Evolutionary conservation across 2,329 filamentous ascomycete species (phyloP).

Genomic region (Diatrype stigma): DNA sequence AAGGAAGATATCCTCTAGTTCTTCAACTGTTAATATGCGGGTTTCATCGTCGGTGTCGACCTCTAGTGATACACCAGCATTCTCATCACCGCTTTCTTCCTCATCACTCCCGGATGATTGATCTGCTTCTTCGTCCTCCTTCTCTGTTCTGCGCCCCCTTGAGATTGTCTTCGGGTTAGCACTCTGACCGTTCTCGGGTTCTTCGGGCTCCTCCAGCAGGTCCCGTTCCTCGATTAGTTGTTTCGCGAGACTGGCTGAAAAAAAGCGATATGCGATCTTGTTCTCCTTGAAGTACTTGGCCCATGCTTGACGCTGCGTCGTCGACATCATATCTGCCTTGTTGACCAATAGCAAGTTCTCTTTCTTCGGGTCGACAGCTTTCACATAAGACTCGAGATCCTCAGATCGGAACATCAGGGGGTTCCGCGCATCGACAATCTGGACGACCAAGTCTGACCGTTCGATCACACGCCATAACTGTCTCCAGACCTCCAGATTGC

Average conservation of each 20-base stretch:
- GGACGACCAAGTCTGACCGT: constrained; percentile 88
- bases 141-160: constrained; percentile 15
- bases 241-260: constrained; percentile 89
- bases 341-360: constrained; percentile 91
- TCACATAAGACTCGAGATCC: constrained; percentile 90
- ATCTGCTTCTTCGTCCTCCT: constrained; percentile 31
- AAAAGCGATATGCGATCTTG: constrained; percentile 89
- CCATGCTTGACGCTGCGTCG: constrained; percentile 77
- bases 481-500: constrained; percentile 96
- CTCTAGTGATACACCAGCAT: constrained; percentile 32
- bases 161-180: constrained; percentile 29
- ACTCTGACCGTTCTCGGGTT: constrained; percentile 25
- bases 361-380: constrained; percentile 84
- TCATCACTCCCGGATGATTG: constrained; percentile 25
- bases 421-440: constrained; percentile 97
- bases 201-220: constrained; percentile 45
- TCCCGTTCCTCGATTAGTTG: constrained; percentile 75
- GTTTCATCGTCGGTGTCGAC: constrained; percentile 55
- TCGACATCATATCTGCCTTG: constrained; percentile 98
- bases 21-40: constrained; percentile 85
- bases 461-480: constrained; percentile 98
- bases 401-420: constrained; percentile 91
- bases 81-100: constrained; percentile 32
- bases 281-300: constrained; percentile 78
- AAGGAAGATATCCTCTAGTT: constrained; percentile 85